These are phyloP conservation scores for Oemleria cerasiformis DNA, from an alignment of 306 rosid species.

Conservation along the genomic window DNA sequence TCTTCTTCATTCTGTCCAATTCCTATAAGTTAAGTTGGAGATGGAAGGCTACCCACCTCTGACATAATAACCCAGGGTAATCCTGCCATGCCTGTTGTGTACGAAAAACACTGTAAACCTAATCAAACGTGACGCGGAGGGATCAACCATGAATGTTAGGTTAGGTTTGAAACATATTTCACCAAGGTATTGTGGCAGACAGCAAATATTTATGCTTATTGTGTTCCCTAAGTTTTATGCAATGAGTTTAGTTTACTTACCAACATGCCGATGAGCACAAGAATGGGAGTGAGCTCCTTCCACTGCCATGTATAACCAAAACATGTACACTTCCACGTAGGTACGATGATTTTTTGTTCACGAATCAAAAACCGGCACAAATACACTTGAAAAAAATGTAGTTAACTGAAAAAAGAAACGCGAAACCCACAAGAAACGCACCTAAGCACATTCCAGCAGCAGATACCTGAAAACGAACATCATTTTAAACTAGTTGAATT, in stretches of 20 bases:
- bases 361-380: too few relatives aligned
- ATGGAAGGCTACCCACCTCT: conserved; percentile 2
- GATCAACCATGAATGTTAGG: too few relatives aligned
- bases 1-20: background rate
- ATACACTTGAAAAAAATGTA: too few relatives aligned
- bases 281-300: conserved; percentile 17
- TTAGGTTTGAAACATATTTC: too few relatives aligned
- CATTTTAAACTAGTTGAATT: background rate
- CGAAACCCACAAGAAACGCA: conserved; percentile 15
- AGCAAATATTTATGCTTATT: too few relatives aligned
- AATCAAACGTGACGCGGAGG: too few relatives aligned
- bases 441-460: conserved; percentile 16
- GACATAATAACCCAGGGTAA: conserved; percentile 20
- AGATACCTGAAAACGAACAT: conserved; percentile 12
- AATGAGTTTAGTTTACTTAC: too few relatives aligned
- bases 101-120: too few relatives aligned
- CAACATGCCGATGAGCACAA: conserved; percentile 27
- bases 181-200: too few relatives aligned
- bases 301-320: conserved; percentile 7
- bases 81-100: conserved; percentile 17
- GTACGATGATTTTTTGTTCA: background rate
- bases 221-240: too few relatives aligned
- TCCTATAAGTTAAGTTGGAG: background rate
- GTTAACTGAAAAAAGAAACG: conserved; percentile 22
- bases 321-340: background rate